Evolutionary conservation across 495 filamentous ascomycete genomes (phyloP).

Genomic region (Hypoxylon lenormandii): DNA sequence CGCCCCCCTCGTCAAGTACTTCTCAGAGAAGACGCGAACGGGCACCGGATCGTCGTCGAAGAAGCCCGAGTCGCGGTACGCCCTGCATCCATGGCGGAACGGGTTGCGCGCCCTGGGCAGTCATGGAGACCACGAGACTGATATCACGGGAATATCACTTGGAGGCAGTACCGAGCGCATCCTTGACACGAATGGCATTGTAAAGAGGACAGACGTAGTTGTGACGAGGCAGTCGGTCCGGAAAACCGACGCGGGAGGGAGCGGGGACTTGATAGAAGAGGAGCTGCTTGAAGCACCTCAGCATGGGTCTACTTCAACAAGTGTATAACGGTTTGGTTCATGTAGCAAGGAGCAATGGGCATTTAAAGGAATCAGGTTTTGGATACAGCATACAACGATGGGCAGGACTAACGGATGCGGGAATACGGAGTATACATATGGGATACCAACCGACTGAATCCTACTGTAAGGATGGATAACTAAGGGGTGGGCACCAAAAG

Average conservation of each 20-base stretch:
- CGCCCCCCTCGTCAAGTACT: constrained; percentile 62
- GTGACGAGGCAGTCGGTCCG: not conserved
- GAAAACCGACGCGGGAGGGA: not conserved
- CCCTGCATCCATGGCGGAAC: constrained; percentile 6
- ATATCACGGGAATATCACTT: not conserved
- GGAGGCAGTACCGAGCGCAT: constrained; percentile 12
- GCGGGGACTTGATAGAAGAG: not conserved
- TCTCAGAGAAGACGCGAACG: constrained; percentile 49
- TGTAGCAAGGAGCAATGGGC: no score
- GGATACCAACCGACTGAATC: no score
- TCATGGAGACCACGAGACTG: not conserved
- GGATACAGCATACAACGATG: no score
- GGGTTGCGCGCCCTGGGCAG: not conserved
- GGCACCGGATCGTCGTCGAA: constrained; percentile 6
- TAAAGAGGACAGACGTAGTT: not conserved
- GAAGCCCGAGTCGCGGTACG: constrained; percentile 8
- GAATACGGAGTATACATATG: no score
- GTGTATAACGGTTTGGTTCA: not conserved
- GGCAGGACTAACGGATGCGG: no score
- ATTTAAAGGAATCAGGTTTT: no score
- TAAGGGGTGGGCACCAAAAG: no score
- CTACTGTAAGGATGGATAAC: no score
- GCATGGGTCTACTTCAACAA: not conserved
- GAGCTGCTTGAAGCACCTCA: not conserved
- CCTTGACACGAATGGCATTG: constrained; percentile 2